Evolutionary conservation across 1,284 basidiomycete species (phyloP), one percentile per base, ranked within the genome.

Genomic region (Gomphus bonarii): DNA sequence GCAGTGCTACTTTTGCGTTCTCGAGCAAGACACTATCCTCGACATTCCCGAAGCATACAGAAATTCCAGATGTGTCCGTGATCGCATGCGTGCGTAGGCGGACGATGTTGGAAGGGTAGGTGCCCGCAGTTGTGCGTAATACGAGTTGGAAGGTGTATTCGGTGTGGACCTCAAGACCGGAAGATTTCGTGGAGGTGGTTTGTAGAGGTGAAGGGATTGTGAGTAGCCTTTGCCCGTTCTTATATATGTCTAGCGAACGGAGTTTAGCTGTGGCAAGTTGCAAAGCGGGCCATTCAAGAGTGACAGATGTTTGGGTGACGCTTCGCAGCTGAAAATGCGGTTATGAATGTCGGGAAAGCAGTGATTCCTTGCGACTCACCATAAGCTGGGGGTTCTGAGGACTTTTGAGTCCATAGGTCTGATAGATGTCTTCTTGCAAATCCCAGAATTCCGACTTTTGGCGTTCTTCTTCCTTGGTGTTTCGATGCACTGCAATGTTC

Each of bases 111-210:
- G 91, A 95, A 0, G 85, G 82, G 70, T 79, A 94, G 0, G 86
- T 90, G 1, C 95, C 95, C 0, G 92, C 92, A 0, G 91, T 88
- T 0, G 94, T 97, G 59, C 82, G 88, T 60, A 97, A 74, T 55
- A 97, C 78, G 57, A 97, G 82, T 66, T 97, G 93, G 79, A 97
- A 97, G 30, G 84, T 80, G 69, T 97, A 97, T 64, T 91, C 88
- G 12, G 89, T 88, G 65, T 92, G 84, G 62, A 94, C 80, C 48
- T 90, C 86, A 43, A 97, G 80, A 3, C 92, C 90, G 4, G 91
- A 93, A 18, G 95, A 78, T 70, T 97, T 97, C 20, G 88, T 92
- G 14, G 88, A 90, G 7, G 87, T 91, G 70, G 93, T 94, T 47
- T 78, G 84, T 54, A 78, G 69, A 1, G 91, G 85, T 16, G 85